Evolutionary conservation across 495 filamentous ascomycete genomes (phyloP), one percentile per base, ranked within the genome.

Genomic region (Platismatia glauca): DNA sequence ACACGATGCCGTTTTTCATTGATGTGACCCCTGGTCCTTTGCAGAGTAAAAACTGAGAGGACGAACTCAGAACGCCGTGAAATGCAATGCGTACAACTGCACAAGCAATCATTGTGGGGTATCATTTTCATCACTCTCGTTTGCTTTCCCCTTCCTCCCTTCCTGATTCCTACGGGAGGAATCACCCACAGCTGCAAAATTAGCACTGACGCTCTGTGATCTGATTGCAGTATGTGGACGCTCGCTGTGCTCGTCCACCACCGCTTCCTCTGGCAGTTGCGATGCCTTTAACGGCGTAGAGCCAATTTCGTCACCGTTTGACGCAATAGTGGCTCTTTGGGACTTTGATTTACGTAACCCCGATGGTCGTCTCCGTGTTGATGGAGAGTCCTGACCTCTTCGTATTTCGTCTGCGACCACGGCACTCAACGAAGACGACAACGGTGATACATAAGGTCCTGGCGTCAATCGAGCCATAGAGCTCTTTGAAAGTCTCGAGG

Each of bases 401-500:
- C 82, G 78, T 7, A 86, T 68, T 24, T 81, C 80, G 65, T 89
- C 86, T 7, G 84, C 85, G 8, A 86, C 82, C 4, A 86, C 78
- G 3, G 79, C 83, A 69, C 76, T 82, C 59, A 86, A 77, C 24
- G 80, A 71, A 18, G 77, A 77, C 0, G 82, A 84, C 0, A 86
- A 71, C 7, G 82, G 78, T 5, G 77, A 76, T 27, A 79, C 72
- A 34, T 81, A 68, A 7, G 78, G 78, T 24, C 75, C 78, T 20
- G 80, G 83, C 0, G 75, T 78, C 60, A 81, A 75, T 29, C 74
- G 73, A 48, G 72, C 52, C 50, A 71, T 65, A 61, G 72, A 41
- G 55, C 46, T 31, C 55, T 63, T 41, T 29, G 67, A 55, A 33
- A 69, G 46, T 58, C 56, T 35, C 57, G 67, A 55, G 55, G 56